Base-by-base conservation (phyloP, 257 asterid genomes). In the Galeopsis tetrahit region DNA sequence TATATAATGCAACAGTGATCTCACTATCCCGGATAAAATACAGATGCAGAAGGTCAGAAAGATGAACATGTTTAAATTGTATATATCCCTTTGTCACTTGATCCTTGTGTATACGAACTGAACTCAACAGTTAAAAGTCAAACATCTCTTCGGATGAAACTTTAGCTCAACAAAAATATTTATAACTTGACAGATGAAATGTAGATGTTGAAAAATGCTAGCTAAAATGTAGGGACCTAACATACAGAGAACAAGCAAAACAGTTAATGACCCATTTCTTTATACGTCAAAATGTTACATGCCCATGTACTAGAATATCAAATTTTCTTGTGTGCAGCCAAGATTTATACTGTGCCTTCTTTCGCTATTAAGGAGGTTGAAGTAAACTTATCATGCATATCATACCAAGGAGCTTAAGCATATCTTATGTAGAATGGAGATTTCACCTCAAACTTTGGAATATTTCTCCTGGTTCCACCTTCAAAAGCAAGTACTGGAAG, bases 391-490 rank as follows among this genome's bases (percentile, higher is more conserved):
- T 17, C 58, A 68, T 10, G 40, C 34, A 58, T 46, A 40, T 69
- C 40, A 65, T 36, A 69, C 57, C 71, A 59, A 62, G 33, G 38
- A 42, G 43, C 49, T 17, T 10, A 39, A 69, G 69, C 36, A 76
- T 33, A 34, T 31, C 38, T 56, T 10, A 34, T 31, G 44, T 13
- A 21, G 59, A 77, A 28, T 64, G 64, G 10, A 70, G 44, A 32
- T 69, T 48, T 66, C 58, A 89, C 98, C 96, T 89, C 92, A 84
- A 89, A 93, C 78, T 93, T 93, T 3, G 98, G 97, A 69, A 91
- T 88, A 83, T 93, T 93, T 83, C 97, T 89, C 82, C 96, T 86
- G 51, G 96, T 93, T 76, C 97, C 98, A 61, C 98, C 98, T 82
- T 93, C 98, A 81, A 91, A 93, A 68, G 98, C 91, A 66, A 93